Evolutionary conservation across 2,329 filamentous ascomycete genomes (phyloP).

Genomic region (Scleromitrula shiraiana): DNA sequence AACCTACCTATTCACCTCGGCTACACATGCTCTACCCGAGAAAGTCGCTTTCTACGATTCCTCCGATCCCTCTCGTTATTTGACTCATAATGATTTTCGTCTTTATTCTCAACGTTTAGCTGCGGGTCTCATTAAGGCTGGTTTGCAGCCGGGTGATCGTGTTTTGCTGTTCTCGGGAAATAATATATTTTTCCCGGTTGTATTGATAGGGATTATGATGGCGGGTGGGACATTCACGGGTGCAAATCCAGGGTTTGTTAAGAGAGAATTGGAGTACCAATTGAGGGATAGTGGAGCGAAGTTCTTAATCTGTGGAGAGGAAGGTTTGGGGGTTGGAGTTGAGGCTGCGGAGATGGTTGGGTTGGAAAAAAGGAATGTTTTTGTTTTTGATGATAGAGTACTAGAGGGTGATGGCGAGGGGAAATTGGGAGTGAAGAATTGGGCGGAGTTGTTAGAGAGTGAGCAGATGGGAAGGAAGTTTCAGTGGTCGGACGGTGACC

Average conservation of each 20-base stretch:
- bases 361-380: constrained; percentile 48
- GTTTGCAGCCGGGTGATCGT: constrained; percentile 47
- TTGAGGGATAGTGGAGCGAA: constrained; percentile 61
- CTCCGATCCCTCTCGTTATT: constrained; percentile 54
- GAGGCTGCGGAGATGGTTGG: constrained; percentile 55
- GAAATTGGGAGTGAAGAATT: constrained; percentile 45
- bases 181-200: constrained; percentile 46
- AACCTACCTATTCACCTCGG: constrained; percentile 47
- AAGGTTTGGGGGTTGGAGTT: constrained; percentile 52
- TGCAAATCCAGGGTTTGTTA: constrained; percentile 51
- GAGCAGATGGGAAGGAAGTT: constrained; percentile 47
- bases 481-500: constrained; percentile 45
- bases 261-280: constrained; percentile 68
- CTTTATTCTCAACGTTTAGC: constrained; percentile 67
- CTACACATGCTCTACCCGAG: constrained; percentile 36
- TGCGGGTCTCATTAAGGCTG: constrained; percentile 54
- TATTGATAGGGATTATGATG: constrained; percentile 46
- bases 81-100: constrained; percentile 58
- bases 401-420: constrained; percentile 35
- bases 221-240: constrained; percentile 46
- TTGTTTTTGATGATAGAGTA: constrained; percentile 54
- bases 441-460: constrained; percentile 52
- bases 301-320: constrained; percentile 58
- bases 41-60: constrained; percentile 53
- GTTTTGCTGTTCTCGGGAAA: constrained; percentile 48